Conservation (phyloP, 257 asterid genomes). For the Lycium ferocissimum region DNA sequence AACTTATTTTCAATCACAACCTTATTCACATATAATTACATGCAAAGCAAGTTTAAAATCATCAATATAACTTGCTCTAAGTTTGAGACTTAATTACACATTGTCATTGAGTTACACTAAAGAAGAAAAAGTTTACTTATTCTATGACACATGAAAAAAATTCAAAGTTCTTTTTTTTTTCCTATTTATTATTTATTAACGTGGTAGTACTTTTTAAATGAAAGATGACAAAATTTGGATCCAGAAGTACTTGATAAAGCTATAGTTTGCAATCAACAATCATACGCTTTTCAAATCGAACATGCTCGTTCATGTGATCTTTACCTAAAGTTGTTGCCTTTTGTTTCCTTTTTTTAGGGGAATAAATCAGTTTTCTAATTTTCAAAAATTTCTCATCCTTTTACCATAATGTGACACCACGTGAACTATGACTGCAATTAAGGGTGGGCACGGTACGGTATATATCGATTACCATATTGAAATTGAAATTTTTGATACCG, state of each 20-base stretch:
- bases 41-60: neutral
- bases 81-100: neutral
- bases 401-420: neutral
- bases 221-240: slow-evolving; percentile 20
- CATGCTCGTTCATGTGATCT: slow-evolving; percentile 13
- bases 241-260: neutral
- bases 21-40: neutral
- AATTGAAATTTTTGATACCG: no score
- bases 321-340: neutral
- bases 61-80: neutral
- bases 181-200: neutral
- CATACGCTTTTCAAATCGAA: neutral
- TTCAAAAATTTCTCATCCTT: neutral
- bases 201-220: neutral
- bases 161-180: no score
- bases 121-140: neutral
- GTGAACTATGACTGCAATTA: neutral
- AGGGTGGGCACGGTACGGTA: no score
- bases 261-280: slow-evolving; percentile 8
- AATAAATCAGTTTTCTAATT: no score
- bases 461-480: no score
- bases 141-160: neutral
- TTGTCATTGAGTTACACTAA: neutral
- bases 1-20: neutral
- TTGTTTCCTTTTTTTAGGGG: no score